Base-by-base conservation (phyloP, 2,329 filamentous ascomycete genomes). In the Sporothrix euskadiensis region DNA sequence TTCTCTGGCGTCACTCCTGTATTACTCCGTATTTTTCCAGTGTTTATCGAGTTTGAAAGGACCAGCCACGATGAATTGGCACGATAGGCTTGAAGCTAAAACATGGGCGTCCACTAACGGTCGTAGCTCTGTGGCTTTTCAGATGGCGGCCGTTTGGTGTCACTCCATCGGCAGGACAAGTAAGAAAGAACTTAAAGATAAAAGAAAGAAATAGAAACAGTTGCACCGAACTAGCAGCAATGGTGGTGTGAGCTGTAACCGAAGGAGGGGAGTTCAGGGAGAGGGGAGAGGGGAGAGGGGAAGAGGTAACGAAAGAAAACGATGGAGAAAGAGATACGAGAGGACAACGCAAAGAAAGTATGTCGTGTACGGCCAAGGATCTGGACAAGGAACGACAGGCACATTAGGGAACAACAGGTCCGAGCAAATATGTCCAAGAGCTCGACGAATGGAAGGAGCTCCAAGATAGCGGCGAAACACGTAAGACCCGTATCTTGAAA, bases 91-190 rank as follows among this genome's bases (percentile, higher is more conserved):
- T 2, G 54, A 61, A 9, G 57, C 57, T 61, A 61, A 39, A 30
- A n/a, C 19, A n/a, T 54, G 52, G 26, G 56, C 52, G 22, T 30
- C 35, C 56, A 35, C 56, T 35, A 56, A 56, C 22, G 52, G 8
- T 56, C 52, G 22, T 56, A 59, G 56, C 30, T 8, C 8, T 8
- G 35, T 5, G 8, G 35, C 4, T 35, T 35, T 63, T 41, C 57
- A 39, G 57, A 63, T 19, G 57, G 57, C 57, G 57, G 57, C 57
- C 57, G 57, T 63, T 63, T 41, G 57, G 19, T 63, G 19, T 63
- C 57, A 41, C 57, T 41, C 57, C 10, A 6, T 41, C 57, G n/a
- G n/a, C 57, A 10, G 57, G 44, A 26, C 26, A 41, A 26, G 35
- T 10, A 26, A 39, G 19, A 47, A 26, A 65, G 59, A 44, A 47